phyloP scores from a whole-genome alignment of 2,329 filamentous ascomycete genomes.

The Neonectria sp. region DNA sequence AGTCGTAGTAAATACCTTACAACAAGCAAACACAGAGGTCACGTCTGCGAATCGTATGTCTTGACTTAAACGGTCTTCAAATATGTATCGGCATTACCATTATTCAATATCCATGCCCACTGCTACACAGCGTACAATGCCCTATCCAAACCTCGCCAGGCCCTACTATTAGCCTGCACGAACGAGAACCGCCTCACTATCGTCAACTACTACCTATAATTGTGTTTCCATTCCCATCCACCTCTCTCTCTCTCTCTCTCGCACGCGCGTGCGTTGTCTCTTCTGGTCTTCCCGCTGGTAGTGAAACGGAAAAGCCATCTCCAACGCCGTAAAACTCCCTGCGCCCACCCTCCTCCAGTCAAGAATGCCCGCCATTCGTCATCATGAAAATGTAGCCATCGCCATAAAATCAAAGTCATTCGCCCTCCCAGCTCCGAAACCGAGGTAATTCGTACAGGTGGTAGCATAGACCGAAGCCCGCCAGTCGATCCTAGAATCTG shows the following conservation, averaged over 20 bases:
- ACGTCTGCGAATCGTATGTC: background rate
- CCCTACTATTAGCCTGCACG: conserved; percentile 20
- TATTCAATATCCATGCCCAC: conserved; percentile 48
- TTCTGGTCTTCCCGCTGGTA: conserved; percentile 23
- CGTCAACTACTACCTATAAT: conserved; percentile 16
- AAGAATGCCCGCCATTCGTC: conserved; percentile 41
- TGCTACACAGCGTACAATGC: conserved; percentile 32
- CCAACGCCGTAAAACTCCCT: conserved; percentile 47
- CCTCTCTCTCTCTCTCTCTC: conserved; percentile 27
- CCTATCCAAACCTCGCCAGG: conserved; percentile 41
- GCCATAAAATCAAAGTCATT: conserved; percentile 35
- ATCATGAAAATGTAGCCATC: conserved; percentile 37
- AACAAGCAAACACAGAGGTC: too few species aligned
- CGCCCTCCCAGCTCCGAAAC: conserved; percentile 42
- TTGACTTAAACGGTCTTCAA: conserved; percentile 16
- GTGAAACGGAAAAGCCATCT: conserved; percentile 30
- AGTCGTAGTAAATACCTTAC: too few species aligned
- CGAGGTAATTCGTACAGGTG: conserved; percentile 51
- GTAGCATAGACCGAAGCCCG: conserved; percentile 56
- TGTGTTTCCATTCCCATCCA: conserved; percentile 22
- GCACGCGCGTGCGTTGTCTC: conserved; percentile 26
- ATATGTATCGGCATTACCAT: conserved; percentile 47
- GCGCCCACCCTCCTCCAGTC: conserved; percentile 39
- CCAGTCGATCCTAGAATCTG: conserved; percentile 57
- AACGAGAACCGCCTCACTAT: background rate